Base-by-base conservation (phyloP, 495 filamentous ascomycete species). In the Mytilinidion resinicola region DNA sequence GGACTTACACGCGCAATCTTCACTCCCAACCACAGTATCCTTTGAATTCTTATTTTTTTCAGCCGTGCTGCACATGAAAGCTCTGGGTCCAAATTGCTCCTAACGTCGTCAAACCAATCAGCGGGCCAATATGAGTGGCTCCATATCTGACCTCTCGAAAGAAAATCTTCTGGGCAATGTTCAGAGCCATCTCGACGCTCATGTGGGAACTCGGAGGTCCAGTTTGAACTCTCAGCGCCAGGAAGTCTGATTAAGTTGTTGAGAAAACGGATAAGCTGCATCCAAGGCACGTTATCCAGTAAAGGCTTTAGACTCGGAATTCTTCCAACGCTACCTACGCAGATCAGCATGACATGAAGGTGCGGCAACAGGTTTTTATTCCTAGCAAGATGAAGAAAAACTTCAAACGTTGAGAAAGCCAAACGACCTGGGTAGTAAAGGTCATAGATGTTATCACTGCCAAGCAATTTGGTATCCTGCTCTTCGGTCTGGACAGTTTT, bases 81-180 rank as follows among this genome's bases (percentile, higher is more conserved):
- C n/a, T n/a, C n/a, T n/a, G 37, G 81, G 79, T 93, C 88, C 37
- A 93, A 87, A 53, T 91, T 89, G 58, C 79, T 79, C 11, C 83
- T 6, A 6, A 30, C 80, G 50, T 80, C 78, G 3, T 77, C 68
- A 65, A 96, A 96, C 78, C 85, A 96, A 1, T 74, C 69, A 0
- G 73, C 60, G 0, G 89, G 88, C 53, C 84, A 93, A 56, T 90
- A 88, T 9, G 71, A 66, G 39, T 83, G 77, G 4, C 80, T 81
- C 83, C 86, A 96, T 3, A 85, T 66, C 17, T 91, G 79, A 0
- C 91, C 93, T 4, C 86, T 80, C 52, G 95, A 82, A 0, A 84
- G 75, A 58, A 83, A 96, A 61, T 98, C 93, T 60, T 96, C 93
- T 0, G 89, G 85, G 0, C 96, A 68, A 4, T 89, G 89, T 9